phyloP scores from a whole-genome alignment of 306 rosid genomes.

The Gillenia trifoliata region DNA sequence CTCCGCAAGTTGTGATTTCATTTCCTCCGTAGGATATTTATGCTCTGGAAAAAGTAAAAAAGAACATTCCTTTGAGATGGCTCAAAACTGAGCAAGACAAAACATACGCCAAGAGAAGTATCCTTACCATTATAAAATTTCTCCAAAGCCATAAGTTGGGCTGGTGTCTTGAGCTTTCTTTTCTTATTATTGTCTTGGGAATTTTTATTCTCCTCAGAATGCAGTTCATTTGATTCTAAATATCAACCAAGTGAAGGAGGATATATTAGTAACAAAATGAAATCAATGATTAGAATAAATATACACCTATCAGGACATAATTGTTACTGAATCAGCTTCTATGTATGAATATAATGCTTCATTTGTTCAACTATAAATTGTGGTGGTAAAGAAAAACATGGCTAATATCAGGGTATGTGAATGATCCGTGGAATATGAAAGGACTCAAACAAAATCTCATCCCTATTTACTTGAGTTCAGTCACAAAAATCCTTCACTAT shows the following conservation, averaged over 20 bases:
- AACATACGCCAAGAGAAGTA: slow-evolving; percentile 15
- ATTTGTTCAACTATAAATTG: not conserved
- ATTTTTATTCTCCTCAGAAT: slow-evolving; percentile 71
- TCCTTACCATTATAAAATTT: slow-evolving; percentile 70
- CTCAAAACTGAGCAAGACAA: slow-evolving; percentile 8
- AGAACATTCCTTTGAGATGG: slow-evolving; percentile 6
- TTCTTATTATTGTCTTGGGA: slow-evolving; percentile 59
- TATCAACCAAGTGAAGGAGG: slow-evolving; percentile 22
- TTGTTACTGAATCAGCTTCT: not conserved
- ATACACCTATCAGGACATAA: not conserved
- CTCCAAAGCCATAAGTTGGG: slow-evolving; percentile 79
- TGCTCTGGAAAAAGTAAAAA: slow-evolving; percentile 50
- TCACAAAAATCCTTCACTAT: not conserved
- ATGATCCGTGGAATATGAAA: not conserved
- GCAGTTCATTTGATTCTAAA: slow-evolving; percentile 57
- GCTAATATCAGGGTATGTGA: not conserved
- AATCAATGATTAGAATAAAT: not conserved
- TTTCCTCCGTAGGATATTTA: slow-evolving; percentile 90
- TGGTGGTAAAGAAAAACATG: not conserved
- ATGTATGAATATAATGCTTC: not conserved
- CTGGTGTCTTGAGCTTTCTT: slow-evolving; percentile 83
- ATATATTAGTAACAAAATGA: not conserved
- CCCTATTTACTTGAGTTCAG: not conserved
- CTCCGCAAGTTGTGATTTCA: slow-evolving; percentile 67
- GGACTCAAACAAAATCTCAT: not conserved